phyloP scores from a whole-genome alignment of 139 green algal genomes.

The Auxenochlorella pyrenoidosa region DNA sequence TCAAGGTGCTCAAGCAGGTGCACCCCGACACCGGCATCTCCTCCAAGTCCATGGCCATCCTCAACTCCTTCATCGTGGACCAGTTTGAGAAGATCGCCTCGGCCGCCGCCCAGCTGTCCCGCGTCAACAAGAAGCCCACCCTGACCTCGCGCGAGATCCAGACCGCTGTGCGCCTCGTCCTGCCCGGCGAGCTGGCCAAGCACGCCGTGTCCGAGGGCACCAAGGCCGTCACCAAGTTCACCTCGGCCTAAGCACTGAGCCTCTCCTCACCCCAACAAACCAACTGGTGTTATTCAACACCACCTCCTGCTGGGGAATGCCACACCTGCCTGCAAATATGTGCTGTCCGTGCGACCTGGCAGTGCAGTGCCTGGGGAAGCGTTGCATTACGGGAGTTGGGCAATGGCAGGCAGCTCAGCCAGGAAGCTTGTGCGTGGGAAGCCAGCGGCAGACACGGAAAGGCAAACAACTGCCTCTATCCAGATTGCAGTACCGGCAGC shows the following conservation, averaged over 20 bases:
- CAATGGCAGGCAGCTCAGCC: not conserved
- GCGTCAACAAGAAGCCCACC: conserved; percentile 92
- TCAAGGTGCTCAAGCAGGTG: conserved; percentile 97
- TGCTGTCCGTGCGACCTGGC: too few relatives aligned
- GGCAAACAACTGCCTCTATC: too few relatives aligned
- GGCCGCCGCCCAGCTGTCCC: conserved; percentile 73
- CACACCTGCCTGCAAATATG: not conserved
- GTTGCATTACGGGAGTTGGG: not conserved
- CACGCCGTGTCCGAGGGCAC: conserved; percentile 81
- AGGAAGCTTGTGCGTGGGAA: too few relatives aligned
- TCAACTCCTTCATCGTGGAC: conserved; percentile 93
- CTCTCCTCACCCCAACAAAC: not conserved
- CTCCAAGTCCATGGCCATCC: conserved; percentile 96
- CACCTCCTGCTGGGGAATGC: not conserved
- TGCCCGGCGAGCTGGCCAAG: conserved; percentile 77
- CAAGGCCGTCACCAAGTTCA: conserved; percentile 94
- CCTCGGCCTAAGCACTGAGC: not conserved
- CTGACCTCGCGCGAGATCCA: conserved; percentile 92
- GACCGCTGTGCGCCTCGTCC: conserved; percentile 84
- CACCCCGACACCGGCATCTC: conserved; percentile 97
- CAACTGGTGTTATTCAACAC: conserved; percentile 9
- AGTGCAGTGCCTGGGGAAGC: too few relatives aligned
- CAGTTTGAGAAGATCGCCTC: conserved; percentile 89
- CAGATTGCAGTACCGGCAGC: too few relatives aligned
- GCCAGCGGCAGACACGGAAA: too few relatives aligned